phyloP scores from a whole-genome alignment of 2,329 filamentous ascomycete species.

The Colletotrichum tropicicola region DNA sequence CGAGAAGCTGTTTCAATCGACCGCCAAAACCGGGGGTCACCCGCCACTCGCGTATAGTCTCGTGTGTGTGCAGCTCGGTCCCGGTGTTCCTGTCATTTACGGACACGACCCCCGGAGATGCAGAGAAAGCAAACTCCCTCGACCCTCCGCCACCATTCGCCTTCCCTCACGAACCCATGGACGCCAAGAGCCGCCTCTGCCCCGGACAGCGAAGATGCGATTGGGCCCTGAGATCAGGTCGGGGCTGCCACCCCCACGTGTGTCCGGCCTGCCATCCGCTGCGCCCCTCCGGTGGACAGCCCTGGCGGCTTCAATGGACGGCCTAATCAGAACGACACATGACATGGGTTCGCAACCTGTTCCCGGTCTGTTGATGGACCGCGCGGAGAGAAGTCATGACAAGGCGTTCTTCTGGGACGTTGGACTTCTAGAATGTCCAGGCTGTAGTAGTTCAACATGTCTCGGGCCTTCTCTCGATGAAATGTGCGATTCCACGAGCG shows the following conservation, averaged over 20 bases:
- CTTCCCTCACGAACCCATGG: neutral
- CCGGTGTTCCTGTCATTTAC: conserved; percentile 13
- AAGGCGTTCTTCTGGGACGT: no score
- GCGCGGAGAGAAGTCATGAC: neutral
- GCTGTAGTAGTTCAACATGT: neutral
- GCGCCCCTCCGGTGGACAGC: neutral
- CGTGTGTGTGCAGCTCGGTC: neutral
- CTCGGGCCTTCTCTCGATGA: neutral
- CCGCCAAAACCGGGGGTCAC: neutral
- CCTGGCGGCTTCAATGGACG: neutral
- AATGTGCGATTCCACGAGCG: neutral
- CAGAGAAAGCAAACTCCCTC: neutral
- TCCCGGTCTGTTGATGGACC: neutral
- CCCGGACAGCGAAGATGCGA: conserved; percentile 5
- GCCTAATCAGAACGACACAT: conserved; percentile 1
- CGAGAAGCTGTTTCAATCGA: conserved; percentile 6
- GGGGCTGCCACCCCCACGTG: neutral
- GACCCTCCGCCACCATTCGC: no score
- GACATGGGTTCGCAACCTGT: neutral
- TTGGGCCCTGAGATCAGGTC: conserved; percentile 14
- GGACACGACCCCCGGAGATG: neutral
- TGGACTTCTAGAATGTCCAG: neutral
- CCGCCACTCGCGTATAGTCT: neutral
- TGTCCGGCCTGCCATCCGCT: conserved; percentile 15
- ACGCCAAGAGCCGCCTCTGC: neutral